Evolutionary conservation across 202 grass and related monocot species (phyloP), one percentile per base, ranked within the genome.

Genomic region (Setaria italica): DNA sequence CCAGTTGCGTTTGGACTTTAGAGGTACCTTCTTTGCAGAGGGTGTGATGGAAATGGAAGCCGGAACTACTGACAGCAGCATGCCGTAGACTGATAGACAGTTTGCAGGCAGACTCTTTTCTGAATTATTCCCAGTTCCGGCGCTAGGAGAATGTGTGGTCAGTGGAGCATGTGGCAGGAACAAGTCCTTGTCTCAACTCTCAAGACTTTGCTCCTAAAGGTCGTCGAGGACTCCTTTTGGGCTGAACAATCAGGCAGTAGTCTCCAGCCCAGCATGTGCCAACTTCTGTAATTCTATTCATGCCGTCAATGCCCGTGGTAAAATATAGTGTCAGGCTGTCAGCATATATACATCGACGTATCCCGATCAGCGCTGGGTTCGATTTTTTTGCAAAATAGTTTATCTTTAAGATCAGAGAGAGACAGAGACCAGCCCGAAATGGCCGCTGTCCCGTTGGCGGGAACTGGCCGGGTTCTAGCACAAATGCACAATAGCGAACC

Each of bases 1-100:
- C 4, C 60, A 64, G 1, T n/a, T 48, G 37, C 9, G 8, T 77
- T 68, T 77, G 82, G 60, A 56, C 7, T 76, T 67, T 76, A 72
- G 62, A 57, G 25, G 46, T 2, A 32, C n/a, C 82, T 9, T 67
- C 9, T 30, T 7, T 7, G 48, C 2, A 17, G 11, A 34, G 14
- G 45, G 30, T n/a, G 11, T 21, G 41, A 47, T 34, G 20, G 7
- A 74, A 64, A 47, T 47, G 20, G 19, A 74, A 74, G 43, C 17
- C 11, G 37, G 21, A 9, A 25, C 78, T 54, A 2, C 7, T 64
- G 72, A 41, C 57, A 65, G 76, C 11, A 62, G 32, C 84, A 51
- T 71, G 65, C 19, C 32, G 13, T 45, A n/a, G 39, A 49, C 20
- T 16, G 11, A 19, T 45, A 15, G 39, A 49, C 20, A 25, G 11